Evolutionary conservation across 805 yeast genomes (phyloP), one percentile per base, ranked within the genome.

Genomic region (Zygosaccharomyces bisporus): DNA sequence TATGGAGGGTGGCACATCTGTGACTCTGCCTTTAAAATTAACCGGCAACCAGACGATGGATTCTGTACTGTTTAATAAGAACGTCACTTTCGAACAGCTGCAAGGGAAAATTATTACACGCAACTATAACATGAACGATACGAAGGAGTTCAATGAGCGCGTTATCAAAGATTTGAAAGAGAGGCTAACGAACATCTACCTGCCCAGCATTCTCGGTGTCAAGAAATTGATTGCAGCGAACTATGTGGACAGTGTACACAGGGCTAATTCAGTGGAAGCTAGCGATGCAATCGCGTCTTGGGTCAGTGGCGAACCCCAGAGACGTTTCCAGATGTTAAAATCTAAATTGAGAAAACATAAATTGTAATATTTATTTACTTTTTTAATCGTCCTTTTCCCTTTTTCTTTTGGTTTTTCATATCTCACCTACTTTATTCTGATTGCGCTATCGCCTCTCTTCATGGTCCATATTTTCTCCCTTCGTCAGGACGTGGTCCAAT

Each of bases 1-100:
- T 2, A 79, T 84, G 48, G 96, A 88, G 64, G 95, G 95, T 44
- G 86, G 81, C 3, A 68, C 86, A 1, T 77, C 87, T 12, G 75
- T 80, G 6, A 77, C 91, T 3, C 71, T 88, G 42, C 79, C 85
- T 18, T 61, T 71, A 53, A 75, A 95, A 56, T 68, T 88, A 46
- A 95, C 95, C 1, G 70, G 80, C 68, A 79, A 86, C 49, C 75
- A 72, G 50, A 80, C 93, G 12, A 73, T 81, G 41, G 90, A 87
- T 65, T 86, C 87, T 2, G 68, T 88, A 34, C 68, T 87, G 51
- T 74, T 85, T 39, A 79, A 86, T 2, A 77, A 76, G 60, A 87
- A 86, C 12, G 74, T 88, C 30, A 55, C 62, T 2, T 84, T 85
- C 33, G 59, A 70, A n/a, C 82, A 78, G 19, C 70, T 88, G 61